Base-by-base conservation (phyloP, 768 basidiomycete species). In the Phylloporus scabripes region DNA sequence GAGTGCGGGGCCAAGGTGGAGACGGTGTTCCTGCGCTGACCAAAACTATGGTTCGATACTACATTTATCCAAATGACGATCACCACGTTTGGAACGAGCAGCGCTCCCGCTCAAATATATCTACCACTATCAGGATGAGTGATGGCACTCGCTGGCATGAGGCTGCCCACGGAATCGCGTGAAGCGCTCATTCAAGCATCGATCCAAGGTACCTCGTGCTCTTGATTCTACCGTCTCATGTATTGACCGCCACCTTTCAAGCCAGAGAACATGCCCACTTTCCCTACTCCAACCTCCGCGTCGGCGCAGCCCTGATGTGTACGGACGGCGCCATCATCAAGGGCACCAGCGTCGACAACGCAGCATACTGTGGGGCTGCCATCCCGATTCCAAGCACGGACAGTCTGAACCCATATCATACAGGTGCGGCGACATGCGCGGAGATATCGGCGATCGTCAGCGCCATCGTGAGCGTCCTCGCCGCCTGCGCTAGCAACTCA, bases 321-420 rank as follows among this genome's bases (percentile, higher is more conserved):
- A 59, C 77, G 1, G 79, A 85, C 40, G 90, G 88, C 0, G 64
- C 71, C 9, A 81, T 94, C 33, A 77, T 93, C 49, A 85, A 81
- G 53, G 92, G 95, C 11, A 81, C 86, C 18, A 96, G 95, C 63
- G 76, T 96, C 50, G 94, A 98, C 71, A 96, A 95, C 58, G 91
- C 90, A 0, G 89, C 91, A 0, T 92, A 92, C 60, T 90, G 93
- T 91, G 49, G 12, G 72, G 4, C 4, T 66, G 28, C 5, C 38
- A 18, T 18, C 3, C 20, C 39, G 21, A 23, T 10, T 15, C 14
- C 11, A 7, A 21, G 20, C 9, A 12, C 37, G 10, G 37, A 11
- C 23, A 7, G 10, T 4, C 17, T 39, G 12, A 10, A 20, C 12
- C 4, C 26, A n/a, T 26, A 1, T 49, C 2, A 29, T 15, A 3